Evolutionary conservation across 176 grass and related monocot species (phyloP), one percentile per base, ranked within the genome.

Genomic region (Lolium rigidum): DNA sequence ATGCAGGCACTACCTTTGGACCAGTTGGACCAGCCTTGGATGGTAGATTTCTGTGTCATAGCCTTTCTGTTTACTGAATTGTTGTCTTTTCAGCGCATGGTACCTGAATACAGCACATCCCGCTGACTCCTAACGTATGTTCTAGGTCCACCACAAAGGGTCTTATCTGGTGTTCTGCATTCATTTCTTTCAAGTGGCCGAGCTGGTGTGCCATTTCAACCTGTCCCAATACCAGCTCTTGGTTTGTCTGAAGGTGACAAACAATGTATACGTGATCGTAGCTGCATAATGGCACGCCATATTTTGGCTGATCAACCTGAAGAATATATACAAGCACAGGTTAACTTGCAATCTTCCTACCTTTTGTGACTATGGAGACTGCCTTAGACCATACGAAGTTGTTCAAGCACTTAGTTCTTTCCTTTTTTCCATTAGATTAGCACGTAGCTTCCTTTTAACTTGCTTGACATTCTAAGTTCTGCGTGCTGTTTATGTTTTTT

Each of bases 171-270:
- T 49, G 85, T 96, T 65, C 81, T 99, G 52, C 97, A 91, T 92
- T 99, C 94, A 55, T 99, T 99, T 85, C 76, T 99, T 56, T 78
- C 77, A 54, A 96, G 97, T 87, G 97, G 94, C 39, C 86, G 43
- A 80, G 88, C 94, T 84, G 97, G 97, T 88, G 89, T 99, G 74
- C 97, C 94, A 24, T 96, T 99, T 89, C 90, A 82, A 84, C 97
- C 97, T 79, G 83, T 90, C 72, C 90, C 94, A 41, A 74, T 99
- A 78, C 97, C 97, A 82, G 87, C 92, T 70, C 97, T 99, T 83
- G 97, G 97, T 78, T 91, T 99, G 86, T 99, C 97, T 78, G 91
- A 99, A 96, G 88, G 85, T 47, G 97, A 99, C 88, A 96, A 99
- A 51, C 90, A 91, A 82, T 93, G 97, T 57, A 99, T 99, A 85